These are phyloP conservation scores for Purpureocillium takamizusanense DNA, from an alignment of 2,329 filamentous ascomycete genomes.

Conservation along the genomic window DNA sequence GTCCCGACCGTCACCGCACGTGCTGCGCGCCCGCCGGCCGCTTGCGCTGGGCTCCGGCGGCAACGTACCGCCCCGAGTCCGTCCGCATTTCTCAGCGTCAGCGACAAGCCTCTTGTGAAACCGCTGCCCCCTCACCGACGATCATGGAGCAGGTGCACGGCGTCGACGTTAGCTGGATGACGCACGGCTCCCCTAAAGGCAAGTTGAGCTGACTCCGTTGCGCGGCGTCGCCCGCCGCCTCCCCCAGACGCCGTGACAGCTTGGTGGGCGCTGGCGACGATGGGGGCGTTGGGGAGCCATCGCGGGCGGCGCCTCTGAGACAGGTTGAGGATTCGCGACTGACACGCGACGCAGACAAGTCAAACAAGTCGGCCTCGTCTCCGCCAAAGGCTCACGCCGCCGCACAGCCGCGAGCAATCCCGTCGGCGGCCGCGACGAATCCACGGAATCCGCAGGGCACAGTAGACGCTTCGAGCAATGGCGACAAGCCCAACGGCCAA, in stretches of 20 bases:
- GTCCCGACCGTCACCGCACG: too few species aligned
- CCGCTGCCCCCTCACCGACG: slow-evolving; percentile 4
- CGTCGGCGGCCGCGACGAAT: slow-evolving; percentile 16
- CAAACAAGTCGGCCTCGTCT: slow-evolving; percentile 17
- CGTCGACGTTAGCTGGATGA: slow-evolving; percentile 85
- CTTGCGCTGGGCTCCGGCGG: too few species aligned
- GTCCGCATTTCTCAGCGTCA: too few species aligned
- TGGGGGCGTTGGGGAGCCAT: neutral
- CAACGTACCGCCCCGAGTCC: too few species aligned
- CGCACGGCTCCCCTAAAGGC: slow-evolving; percentile 76
- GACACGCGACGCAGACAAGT: slow-evolving; percentile 16
- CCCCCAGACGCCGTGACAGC: neutral
- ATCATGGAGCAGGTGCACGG: slow-evolving; percentile 73
- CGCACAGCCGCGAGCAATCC: slow-evolving; percentile 22
- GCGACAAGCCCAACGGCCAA: slow-evolving; percentile 9
- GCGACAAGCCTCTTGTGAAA: too few species aligned
- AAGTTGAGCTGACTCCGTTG: too few species aligned
- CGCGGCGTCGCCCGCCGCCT: too few species aligned
- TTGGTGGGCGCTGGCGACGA: neutral
- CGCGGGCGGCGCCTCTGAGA: neutral
- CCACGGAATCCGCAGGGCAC: slow-evolving; percentile 16
- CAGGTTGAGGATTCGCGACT: neutral
- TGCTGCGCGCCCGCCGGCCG: too few species aligned
- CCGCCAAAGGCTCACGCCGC: slow-evolving; percentile 14
- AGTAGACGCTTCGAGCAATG: slow-evolving; percentile 12